Percentiles rank a stretch among this genome's conserved stretches.
Conservation (phyloP, 495 filamentous ascomycete genomes). For the Arthonia radiata region DNA sequence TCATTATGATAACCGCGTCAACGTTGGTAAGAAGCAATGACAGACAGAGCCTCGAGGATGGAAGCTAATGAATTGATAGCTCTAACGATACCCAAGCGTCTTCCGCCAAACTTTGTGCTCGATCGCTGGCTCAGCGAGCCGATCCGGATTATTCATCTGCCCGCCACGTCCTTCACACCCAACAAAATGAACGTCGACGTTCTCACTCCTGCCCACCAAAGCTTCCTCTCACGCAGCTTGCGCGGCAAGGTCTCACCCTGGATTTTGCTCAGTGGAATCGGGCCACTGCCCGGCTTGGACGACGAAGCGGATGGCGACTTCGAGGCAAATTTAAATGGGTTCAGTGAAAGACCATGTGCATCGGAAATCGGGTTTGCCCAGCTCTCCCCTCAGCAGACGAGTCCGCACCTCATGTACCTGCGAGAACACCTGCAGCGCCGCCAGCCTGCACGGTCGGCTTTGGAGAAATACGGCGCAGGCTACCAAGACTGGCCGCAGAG, state of each 20-base stretch:
- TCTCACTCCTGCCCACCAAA: constrained; percentile 58
- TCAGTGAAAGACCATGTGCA: constrained; percentile 1
- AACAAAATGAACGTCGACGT: constrained; percentile 66
- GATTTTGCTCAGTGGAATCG: constrained; percentile 58
- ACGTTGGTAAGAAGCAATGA: too few relatives aligned
- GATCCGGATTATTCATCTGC: constrained; percentile 50
- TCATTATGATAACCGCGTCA: constrained; percentile 25
- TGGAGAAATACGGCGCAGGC: constrained; percentile 48
- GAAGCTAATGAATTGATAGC: too few relatives aligned
- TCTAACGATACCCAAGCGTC: constrained; percentile 50
- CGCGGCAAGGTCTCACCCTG: constrained; percentile 53
- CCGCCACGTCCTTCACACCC: constrained; percentile 38
- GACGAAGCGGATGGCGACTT: constrained; percentile 15
- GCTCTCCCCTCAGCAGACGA: constrained; percentile 23
- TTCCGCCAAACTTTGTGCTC: constrained; percentile 50
- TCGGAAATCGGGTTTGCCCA: constrained; percentile 17
- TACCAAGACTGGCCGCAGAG: constrained; percentile 92
- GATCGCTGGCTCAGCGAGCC: constrained; percentile 90
- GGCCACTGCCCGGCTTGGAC: constrained; percentile 32
- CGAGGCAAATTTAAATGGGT: constrained; percentile 1
- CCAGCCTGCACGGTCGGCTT: constrained; percentile 36
- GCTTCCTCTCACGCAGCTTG: constrained; percentile 61
- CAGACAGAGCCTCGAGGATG: too few relatives aligned
- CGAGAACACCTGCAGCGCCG: constrained; percentile 61
- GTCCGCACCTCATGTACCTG: constrained; percentile 56